Evolutionary conservation across 164 flowering plant genomes (phyloP).

Genomic region (Macadamia integrifolia): DNA sequence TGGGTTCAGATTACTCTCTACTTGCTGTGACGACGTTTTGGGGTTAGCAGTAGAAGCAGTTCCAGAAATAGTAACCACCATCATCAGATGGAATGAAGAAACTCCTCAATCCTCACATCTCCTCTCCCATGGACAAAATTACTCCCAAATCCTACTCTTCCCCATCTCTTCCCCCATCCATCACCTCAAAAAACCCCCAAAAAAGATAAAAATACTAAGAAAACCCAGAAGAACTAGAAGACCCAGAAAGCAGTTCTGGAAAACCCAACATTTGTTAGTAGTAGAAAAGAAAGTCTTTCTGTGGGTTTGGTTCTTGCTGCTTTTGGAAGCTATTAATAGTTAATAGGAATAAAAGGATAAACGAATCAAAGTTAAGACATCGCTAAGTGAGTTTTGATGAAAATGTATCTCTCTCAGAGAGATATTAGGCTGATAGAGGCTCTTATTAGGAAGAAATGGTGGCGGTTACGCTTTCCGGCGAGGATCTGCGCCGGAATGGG

Average conservation of each 20-base stretch:
- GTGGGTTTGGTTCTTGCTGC: neutral
- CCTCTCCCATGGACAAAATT: constrained; percentile 1
- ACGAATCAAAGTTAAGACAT: too few species aligned
- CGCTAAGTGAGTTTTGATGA: neutral
- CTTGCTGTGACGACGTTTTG: constrained; percentile 12
- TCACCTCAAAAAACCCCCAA: constrained; percentile 7
- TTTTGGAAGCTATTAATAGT: neutral
- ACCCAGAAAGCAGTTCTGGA: constrained; percentile 6
- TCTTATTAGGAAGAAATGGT: neutral
- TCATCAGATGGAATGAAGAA: constrained; percentile 19
- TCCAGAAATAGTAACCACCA: constrained; percentile 72
- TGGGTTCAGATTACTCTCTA: constrained; percentile 8
- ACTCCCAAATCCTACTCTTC: constrained; percentile 3
- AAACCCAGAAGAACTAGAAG: constrained; percentile 7
- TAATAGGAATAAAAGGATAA: too few species aligned
- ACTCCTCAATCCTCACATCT: constrained; percentile 21
- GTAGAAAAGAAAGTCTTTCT: neutral
- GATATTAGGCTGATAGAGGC: neutral
- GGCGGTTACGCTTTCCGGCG: constrained; percentile 6
- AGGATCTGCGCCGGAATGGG: constrained; percentile 5
- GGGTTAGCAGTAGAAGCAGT: constrained; percentile 21
- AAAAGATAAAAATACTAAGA: constrained; percentile 9
- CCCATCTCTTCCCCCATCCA: neutral
- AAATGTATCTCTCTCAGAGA: neutral
- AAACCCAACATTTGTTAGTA: constrained; percentile 7